A percentile compares a stretch with the other conserved stretches of the same genome.
Conservation (phyloP, 106 monocot species). For the Dioscorea zingiberensis region DNA sequence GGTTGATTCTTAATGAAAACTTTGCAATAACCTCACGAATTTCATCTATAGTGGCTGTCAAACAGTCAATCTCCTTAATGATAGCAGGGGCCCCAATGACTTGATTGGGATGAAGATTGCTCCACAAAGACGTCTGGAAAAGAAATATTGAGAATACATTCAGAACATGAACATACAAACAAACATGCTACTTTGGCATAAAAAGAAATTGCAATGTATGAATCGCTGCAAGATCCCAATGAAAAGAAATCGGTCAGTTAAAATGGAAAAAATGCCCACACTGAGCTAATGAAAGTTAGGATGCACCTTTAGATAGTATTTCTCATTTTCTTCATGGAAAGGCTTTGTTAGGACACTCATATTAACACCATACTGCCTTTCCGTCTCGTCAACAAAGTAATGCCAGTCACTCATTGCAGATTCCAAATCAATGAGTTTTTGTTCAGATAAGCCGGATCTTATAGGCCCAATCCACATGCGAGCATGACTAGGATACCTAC, state of each 20-base stretch:
- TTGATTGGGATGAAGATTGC: constrained; percentile 78
- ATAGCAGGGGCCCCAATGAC: constrained; percentile 61
- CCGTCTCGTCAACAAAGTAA: constrained; percentile 72
- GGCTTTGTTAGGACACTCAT: constrained; percentile 78
- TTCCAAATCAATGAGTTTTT: constrained; percentile 75
- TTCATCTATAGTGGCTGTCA: constrained; percentile 81
- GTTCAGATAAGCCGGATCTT: constrained; percentile 69
- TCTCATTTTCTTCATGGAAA: constrained; percentile 77
- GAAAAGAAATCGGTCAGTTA: too few relatives aligned
- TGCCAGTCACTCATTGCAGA: constrained; percentile 75
- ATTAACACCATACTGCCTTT: constrained; percentile 80
- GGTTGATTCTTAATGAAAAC: constrained; percentile 33
- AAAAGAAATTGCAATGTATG: background rate
- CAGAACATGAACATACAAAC: background rate
- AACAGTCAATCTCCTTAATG: constrained; percentile 87
- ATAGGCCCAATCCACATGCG: constrained; percentile 98
- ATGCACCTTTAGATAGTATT: constrained; percentile 85
- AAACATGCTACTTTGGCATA: background rate
- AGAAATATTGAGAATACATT: background rate
- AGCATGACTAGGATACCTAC: constrained; percentile 99
- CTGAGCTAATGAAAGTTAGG: background rate
- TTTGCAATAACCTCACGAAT: constrained; percentile 50
- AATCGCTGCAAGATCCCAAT: too few relatives aligned
- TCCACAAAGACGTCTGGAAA: constrained; percentile 85
- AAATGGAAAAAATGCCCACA: background rate